A percentile compares a stretch with the other conserved stretches of the same genome.
Evolutionary conservation across 306 rosid species (phyloP).

Genomic region (Fagus sylvatica): DNA sequence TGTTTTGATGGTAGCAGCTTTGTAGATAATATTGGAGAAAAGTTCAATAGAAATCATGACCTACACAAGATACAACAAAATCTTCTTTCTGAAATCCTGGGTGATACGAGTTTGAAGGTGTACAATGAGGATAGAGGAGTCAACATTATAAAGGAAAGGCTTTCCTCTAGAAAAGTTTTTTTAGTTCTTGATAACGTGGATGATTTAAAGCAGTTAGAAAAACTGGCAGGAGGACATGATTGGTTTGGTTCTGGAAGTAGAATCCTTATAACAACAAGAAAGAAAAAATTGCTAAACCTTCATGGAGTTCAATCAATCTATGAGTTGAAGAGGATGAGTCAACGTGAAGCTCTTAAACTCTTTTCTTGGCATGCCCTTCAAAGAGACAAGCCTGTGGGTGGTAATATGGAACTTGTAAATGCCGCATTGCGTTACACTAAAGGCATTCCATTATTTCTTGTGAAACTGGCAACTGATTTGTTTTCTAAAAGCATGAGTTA

Average conservation of each 20-base stretch:
- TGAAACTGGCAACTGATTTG: no score
- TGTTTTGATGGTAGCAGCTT: no score
- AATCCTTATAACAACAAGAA: constrained; percentile 9
- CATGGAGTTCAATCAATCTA: background rate
- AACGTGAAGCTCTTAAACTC: background rate
- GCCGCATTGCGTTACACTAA: background rate
- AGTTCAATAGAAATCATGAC: no score
- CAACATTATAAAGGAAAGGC: background rate
- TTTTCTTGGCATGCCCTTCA: constrained; percentile 9
- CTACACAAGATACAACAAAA: no score
- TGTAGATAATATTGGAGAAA: no score
- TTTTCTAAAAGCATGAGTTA: no score
- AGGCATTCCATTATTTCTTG: constrained; percentile 4
- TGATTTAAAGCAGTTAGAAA: background rate
- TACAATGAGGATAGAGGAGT: no score
- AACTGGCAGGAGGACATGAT: background rate
- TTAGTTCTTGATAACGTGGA: constrained; percentile 15
- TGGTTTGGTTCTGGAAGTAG: constrained; percentile 14
- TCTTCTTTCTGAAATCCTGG: no score
- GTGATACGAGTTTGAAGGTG: no score
- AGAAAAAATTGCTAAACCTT: background rate
- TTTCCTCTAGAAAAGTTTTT: background rate
- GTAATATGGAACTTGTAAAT: background rate
- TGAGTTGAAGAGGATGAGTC: background rate
- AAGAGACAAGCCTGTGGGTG: background rate